Conservation (phyloP, 495 filamentous ascomycete species). For the Podospora tetraspora region DNA sequence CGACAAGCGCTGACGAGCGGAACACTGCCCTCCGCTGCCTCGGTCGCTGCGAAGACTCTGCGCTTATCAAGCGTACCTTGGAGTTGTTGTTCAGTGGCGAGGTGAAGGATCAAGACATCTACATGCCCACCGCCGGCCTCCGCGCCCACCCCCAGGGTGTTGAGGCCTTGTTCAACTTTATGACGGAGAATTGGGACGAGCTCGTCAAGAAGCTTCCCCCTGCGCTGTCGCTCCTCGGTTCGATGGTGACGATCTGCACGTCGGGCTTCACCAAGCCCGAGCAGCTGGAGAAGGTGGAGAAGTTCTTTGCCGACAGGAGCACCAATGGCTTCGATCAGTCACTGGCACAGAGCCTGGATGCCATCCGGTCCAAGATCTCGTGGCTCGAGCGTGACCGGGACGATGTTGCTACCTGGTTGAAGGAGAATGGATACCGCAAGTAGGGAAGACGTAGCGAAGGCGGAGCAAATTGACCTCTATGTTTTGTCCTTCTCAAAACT, state of each 20-base stretch:
- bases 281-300: conserved; percentile 67
- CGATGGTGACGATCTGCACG: conserved; percentile 77
- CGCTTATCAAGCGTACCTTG: conserved; percentile 77
- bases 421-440: conserved; percentile 29
- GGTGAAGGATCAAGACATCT: conserved; percentile 95
- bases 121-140: conserved; percentile 75
- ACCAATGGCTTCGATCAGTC: conserved; percentile 68
- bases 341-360: conserved; percentile 58
- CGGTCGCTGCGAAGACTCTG: conserved; percentile 68
- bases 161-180: conserved; percentile 73
- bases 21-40: conserved; percentile 89
- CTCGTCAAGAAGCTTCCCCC: conserved; percentile 76
- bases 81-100: conserved; percentile 68
- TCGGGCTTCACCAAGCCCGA: conserved; percentile 71
- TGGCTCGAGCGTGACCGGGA: conserved; percentile 54
- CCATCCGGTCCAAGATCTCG: conserved; percentile 53
- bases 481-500: not conserved
- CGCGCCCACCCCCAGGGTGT: conserved; percentile 74
- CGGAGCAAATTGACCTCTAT: not conserved
- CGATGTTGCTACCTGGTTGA: conserved; percentile 51
- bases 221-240: conserved; percentile 75
- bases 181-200: conserved; percentile 79
- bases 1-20: conserved; percentile 86
- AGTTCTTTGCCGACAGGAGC: conserved; percentile 74
- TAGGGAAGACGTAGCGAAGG: not conserved